Evolutionary conservation across 305 asterid species (phyloP).

Genomic region (Withania somnifera): DNA sequence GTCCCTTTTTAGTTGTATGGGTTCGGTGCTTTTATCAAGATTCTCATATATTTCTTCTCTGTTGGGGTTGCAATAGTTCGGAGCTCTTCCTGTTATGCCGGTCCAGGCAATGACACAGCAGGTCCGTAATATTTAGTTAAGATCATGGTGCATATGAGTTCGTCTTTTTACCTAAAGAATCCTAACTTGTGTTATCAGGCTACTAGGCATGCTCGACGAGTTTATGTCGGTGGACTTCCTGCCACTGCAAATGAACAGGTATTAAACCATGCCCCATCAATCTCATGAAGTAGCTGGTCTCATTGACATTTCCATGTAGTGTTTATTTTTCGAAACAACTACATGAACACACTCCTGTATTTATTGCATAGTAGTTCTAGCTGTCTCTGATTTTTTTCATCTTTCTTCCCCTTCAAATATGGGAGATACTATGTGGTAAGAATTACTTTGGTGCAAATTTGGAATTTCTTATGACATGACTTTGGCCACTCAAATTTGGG

Average conservation of each 20-base stretch:
- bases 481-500: neutral
- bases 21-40: neutral
- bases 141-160: neutral
- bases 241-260: conserved; percentile 97
- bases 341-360: neutral
- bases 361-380: neutral
- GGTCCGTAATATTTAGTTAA: conserved; percentile 39
- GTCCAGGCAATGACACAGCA: conserved; percentile 99
- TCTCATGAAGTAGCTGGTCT: neutral
- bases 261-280: neutral
- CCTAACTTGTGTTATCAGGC: conserved; percentile 37
- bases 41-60: neutral
- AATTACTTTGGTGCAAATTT: neutral
- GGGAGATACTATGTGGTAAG: neutral
- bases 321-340: neutral
- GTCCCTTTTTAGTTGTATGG: neutral
- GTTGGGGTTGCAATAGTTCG: conserved; percentile 38
- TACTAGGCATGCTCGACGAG: conserved; percentile 94
- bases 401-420: neutral
- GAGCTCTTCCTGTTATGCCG: conserved; percentile 71
- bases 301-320: neutral
- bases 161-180: neutral
- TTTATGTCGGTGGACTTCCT: conserved; percentile 96
- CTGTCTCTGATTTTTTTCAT: neutral
- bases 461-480: neutral